Conservation (phyloP, 148 eudicot genomes). For the Oxyria digyna region DNA sequence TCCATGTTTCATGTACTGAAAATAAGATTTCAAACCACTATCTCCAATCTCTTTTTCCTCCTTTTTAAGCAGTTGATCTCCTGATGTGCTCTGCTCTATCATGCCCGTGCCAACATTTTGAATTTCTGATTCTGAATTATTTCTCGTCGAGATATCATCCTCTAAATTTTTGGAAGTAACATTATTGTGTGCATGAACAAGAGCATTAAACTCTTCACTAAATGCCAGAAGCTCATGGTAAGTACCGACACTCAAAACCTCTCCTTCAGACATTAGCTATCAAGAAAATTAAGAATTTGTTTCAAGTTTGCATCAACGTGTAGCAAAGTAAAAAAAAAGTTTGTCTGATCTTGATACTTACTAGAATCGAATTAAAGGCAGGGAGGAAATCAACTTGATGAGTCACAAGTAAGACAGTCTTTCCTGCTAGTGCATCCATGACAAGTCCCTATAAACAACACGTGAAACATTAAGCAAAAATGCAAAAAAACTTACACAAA, state of each 20-base stretch:
- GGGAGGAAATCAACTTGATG: constrained; percentile 21
- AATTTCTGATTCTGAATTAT: constrained; percentile 9
- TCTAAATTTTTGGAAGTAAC: constrained; percentile 1
- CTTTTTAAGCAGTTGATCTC: constrained; percentile 38
- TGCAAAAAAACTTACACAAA: not conserved
- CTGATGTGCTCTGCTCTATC: not conserved
- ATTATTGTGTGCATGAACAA: constrained; percentile 30
- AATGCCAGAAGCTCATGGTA: constrained; percentile 29
- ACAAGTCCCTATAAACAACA: constrained; percentile 11
- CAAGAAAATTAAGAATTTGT: not conserved
- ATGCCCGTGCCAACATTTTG: constrained; percentile 2
- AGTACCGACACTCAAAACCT: constrained; percentile 25
- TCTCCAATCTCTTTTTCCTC: constrained; percentile 63
- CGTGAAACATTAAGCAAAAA: not conserved
- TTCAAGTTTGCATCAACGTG: too few species aligned
- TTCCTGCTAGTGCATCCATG: constrained; percentile 14
- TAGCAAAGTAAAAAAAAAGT: too few species aligned
- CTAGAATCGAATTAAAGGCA: constrained; percentile 12
- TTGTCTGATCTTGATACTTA: not conserved
- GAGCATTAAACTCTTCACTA: constrained; percentile 21
- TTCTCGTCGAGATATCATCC: not conserved
- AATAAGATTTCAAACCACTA: constrained; percentile 41
- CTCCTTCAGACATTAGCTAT: constrained; percentile 42
- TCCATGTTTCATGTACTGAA: constrained; percentile 35
- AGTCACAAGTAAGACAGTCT: constrained; percentile 14